phyloP scores from a whole-genome alignment of 805 yeast genomes.

The Saccharomyces kudriavzevii region DNA sequence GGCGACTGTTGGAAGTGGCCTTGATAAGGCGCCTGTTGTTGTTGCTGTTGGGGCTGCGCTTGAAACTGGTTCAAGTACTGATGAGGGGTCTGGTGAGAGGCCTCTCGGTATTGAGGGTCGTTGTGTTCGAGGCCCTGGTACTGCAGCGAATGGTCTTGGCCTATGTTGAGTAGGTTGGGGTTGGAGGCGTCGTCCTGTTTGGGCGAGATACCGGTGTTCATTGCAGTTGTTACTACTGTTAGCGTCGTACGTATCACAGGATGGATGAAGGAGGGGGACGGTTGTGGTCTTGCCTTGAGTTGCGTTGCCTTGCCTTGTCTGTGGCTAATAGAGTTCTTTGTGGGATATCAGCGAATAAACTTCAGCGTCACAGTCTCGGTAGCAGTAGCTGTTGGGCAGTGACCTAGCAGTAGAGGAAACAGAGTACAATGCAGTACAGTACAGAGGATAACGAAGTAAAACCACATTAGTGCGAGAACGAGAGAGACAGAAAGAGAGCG shows the following conservation, averaged over 20 bases:
- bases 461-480: background rate
- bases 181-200: slow-evolving; percentile 14
- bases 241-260: background rate
- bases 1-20: slow-evolving; percentile 6
- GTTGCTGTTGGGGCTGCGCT: slow-evolving; percentile 10
- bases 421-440: background rate
- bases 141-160: slow-evolving; percentile 19
- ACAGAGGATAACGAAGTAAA: background rate
- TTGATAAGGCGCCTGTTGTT: slow-evolving; percentile 7
- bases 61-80: slow-evolving; percentile 14
- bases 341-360: background rate
- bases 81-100: slow-evolving; percentile 4
- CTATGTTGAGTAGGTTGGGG: slow-evolving; percentile 6
- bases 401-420: background rate
- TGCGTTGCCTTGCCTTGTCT: background rate
- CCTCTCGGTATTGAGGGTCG: slow-evolving; percentile 11
- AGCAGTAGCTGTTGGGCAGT: background rate
- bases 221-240: slow-evolving; percentile 10
- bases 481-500: background rate
- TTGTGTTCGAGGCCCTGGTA: slow-evolving; percentile 19
- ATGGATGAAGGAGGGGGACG: background rate
- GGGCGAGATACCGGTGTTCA: slow-evolving; percentile 15
- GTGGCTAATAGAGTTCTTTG: background rate
- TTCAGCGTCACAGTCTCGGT: background rate
- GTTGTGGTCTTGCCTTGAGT: background rate